These are phyloP conservation scores for Penicillium corylophilum DNA, from an alignment of 2,329 filamentous ascomycete species.

Conservation along the genomic window DNA sequence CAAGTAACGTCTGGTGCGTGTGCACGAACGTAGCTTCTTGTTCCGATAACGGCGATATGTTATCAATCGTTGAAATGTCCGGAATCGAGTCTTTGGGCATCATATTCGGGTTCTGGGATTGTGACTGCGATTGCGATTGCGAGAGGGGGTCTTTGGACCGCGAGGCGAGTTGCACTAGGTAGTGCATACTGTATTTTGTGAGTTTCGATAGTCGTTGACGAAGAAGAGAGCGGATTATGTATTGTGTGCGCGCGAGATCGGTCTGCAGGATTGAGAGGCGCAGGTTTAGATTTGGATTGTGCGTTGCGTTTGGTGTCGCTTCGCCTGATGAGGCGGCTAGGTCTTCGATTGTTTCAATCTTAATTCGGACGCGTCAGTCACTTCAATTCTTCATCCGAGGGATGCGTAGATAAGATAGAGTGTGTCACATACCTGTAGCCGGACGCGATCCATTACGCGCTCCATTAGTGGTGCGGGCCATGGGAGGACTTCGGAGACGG, in stretches of 20 bases:
- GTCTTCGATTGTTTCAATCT: slow-evolving; percentile 69
- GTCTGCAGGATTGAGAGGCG: slow-evolving; percentile 93
- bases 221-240: slow-evolving; percentile 78
- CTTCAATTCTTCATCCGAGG: background rate
- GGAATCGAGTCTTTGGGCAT: slow-evolving; percentile 33
- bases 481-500: slow-evolving; percentile 81
- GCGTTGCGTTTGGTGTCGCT: slow-evolving; percentile 52
- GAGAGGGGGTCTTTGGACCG: slow-evolving; percentile 16
- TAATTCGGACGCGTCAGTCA: background rate
- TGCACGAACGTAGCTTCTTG: slow-evolving; percentile 80
- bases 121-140: slow-evolving; percentile 16
- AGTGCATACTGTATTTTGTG: slow-evolving; percentile 52
- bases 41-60: slow-evolving; percentile 65
- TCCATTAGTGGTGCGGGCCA: slow-evolving; percentile 77
- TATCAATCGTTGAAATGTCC: slow-evolving; percentile 34
- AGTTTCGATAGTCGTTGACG: slow-evolving; percentile 81
- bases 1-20: slow-evolving; percentile 78
- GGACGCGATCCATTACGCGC: slow-evolving; percentile 71
- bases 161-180: slow-evolving; percentile 32
- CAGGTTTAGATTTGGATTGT: slow-evolving; percentile 91
- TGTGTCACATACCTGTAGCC: slow-evolving; percentile 60
- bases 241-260: slow-evolving; percentile 92
- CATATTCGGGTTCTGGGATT: slow-evolving; percentile 11
- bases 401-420: no score
- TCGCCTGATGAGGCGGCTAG: slow-evolving; percentile 46